phyloP scores from a whole-genome alignment of 192 early-diverging fungal species.

The Powellomyces hirtus region DNA sequence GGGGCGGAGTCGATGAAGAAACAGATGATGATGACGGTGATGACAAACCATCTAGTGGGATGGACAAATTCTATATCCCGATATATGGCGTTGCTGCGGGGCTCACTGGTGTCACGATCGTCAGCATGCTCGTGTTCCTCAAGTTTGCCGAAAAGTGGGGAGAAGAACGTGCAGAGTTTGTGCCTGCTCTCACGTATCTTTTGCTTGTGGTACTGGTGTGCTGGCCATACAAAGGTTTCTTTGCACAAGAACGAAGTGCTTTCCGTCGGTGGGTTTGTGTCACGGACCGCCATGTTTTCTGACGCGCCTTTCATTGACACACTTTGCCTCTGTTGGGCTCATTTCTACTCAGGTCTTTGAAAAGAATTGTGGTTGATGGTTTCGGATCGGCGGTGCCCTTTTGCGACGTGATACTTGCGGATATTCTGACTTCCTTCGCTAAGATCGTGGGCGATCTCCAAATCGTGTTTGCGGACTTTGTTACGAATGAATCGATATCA shows the following conservation, averaged over 20 bases:
- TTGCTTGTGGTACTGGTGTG: conserved; percentile 18
- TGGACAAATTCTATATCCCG: background rate
- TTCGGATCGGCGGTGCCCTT: conserved; percentile 39
- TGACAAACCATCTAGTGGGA: background rate
- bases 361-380: conserved; percentile 37
- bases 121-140: conserved; percentile 25
- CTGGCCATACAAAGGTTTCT: conserved; percentile 23
- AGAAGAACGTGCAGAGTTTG: conserved; percentile 37
- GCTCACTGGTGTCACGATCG: conserved; percentile 23
- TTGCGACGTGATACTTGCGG: conserved; percentile 86
- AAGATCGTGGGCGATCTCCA: conserved; percentile 83
- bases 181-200: conserved; percentile 36
- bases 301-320: background rate
- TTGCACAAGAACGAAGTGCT: conserved; percentile 32
- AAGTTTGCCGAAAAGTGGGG: conserved; percentile 20
- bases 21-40: background rate
- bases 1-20: background rate
- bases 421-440: conserved; percentile 93
- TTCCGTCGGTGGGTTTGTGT: conserved; percentile 41
- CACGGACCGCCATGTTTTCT: background rate
- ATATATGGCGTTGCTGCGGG: conserved; percentile 37
- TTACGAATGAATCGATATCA: conserved; percentile 18
- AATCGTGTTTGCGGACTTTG: conserved; percentile 59
- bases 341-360: conserved; percentile 34
- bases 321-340: no score